Evolutionary conservation across 2,329 filamentous ascomycete species (phyloP).

Genomic region (Onygenales sp.): DNA sequence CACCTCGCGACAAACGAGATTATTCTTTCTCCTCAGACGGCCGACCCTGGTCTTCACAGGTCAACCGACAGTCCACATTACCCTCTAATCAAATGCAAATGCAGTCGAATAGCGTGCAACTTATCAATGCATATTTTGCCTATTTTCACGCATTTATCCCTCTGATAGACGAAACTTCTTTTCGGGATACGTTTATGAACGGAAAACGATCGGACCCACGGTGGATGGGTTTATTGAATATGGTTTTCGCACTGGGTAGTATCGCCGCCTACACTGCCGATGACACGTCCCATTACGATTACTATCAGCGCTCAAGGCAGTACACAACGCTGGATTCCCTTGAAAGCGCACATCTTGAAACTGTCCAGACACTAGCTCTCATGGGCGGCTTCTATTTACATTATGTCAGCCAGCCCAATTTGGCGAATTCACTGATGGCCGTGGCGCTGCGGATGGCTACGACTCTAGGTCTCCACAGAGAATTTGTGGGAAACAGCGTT

Average conservation of each 20-base stretch:
- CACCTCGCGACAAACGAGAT: slow-evolving; percentile 24
- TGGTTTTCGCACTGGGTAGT: slow-evolving; percentile 67
- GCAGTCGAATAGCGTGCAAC: slow-evolving; percentile 54
- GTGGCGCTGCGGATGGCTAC: slow-evolving; percentile 66
- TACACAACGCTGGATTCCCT: slow-evolving; percentile 59
- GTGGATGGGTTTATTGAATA: slow-evolving; percentile 65
- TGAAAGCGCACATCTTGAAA: slow-evolving; percentile 63
- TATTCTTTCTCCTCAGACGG: slow-evolving; percentile 26
- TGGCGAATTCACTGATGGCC: slow-evolving; percentile 64
- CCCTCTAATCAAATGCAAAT: slow-evolving; percentile 42
- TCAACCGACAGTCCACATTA: slow-evolving; percentile 22
- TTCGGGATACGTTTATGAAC: slow-evolving; percentile 56
- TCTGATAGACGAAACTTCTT: slow-evolving; percentile 62
- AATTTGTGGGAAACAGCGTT: slow-evolving; percentile 41
- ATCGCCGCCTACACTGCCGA: slow-evolving; percentile 55
- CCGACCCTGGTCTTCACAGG: slow-evolving; percentile 10
- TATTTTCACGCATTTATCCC: slow-evolving; percentile 63
- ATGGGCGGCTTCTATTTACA: slow-evolving; percentile 70
- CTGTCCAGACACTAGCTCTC: slow-evolving; percentile 59
- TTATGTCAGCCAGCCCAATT: slow-evolving; percentile 67
- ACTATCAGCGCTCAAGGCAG: slow-evolving; percentile 59
- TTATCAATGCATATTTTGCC: slow-evolving; percentile 69
- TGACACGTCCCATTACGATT: slow-evolving; percentile 59
- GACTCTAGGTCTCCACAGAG: slow-evolving; percentile 61
- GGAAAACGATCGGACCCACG: slow-evolving; percentile 55